Evolutionary conservation across 2,329 filamentous ascomycete genomes (phyloP), one percentile per base, ranked within the genome.

Genomic region (Cytospora mali): DNA sequence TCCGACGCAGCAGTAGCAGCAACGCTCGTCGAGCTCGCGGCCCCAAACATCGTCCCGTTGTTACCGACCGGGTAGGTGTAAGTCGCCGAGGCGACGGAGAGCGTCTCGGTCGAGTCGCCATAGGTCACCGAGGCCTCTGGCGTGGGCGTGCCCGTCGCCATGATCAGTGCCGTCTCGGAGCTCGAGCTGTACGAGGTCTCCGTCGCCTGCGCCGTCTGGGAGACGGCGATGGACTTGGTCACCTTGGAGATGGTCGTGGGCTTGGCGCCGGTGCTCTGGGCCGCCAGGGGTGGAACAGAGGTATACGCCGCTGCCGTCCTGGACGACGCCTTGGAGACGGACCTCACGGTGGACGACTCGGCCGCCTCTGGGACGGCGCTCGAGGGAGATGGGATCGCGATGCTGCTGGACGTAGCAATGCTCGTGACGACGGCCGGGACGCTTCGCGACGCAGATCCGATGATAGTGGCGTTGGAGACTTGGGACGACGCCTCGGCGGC

Each of bases 181-280:
- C n/a, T n/a, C n/a, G n/a, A n/a, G n/a, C n/a, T n/a, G n/a, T n/a
- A n/a, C n/a, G n/a, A 54, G 1, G 57, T 46, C n/a, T 54, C 33
- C 7, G 42, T 13, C 42, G 42, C 42, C 42, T 7, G 42, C 6
- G 18, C n/a, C 1, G 42, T 46, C 42, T n/a, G 11, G n/a, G 16
- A 13, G 42, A 2, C 42, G n/a, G 42, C n/a, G 1, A 9, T 9
- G 39, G 49, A 33, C 49, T n/a, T 7, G 9, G 57, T 31, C 29
- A 51, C 31, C 33, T 13, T 54, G 31, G 57, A 48, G 25, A 58
- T 35, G 60, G 51, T 58, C 10, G 60, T 50, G 23, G 61, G 55
- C 27, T 51, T 62, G 55, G 60, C 14, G 35, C 53, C 49, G 33
- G 58, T 57, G 31, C 54, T 35, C 54, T 62, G 55, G n/a, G 56